Conservation (phyloP, 1,139 yeast species). For the Taphrina confusa region DNA sequence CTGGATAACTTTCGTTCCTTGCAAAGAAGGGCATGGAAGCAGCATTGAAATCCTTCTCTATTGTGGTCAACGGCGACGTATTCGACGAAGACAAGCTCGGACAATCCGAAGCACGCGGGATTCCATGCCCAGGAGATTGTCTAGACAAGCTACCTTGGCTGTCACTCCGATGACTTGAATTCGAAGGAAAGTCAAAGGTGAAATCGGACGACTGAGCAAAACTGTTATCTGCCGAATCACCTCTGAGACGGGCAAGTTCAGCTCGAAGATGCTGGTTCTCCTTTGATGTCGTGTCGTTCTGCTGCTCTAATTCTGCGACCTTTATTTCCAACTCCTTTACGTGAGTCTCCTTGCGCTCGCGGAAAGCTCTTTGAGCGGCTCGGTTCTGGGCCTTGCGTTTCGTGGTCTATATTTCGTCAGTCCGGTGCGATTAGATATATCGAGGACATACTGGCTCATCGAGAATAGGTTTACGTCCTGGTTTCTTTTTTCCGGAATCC, state of each 20-base stretch:
- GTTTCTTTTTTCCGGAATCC: slow-evolving; percentile 45
- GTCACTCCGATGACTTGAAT: neutral
- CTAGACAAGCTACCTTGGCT: neutral
- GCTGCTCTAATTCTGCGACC: slow-evolving; percentile 54
- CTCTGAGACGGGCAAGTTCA: slow-evolving; percentile 6
- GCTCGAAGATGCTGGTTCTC: slow-evolving; percentile 20
- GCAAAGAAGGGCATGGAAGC: slow-evolving; percentile 26
- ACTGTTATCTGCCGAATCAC: neutral
- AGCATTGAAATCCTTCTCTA: slow-evolving; percentile 25
- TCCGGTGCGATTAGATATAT: neutral
- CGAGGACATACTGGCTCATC: slow-evolving; percentile 48
- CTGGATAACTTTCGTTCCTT: slow-evolving; percentile 1
- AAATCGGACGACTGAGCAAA: slow-evolving; percentile 15
- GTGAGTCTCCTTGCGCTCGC: slow-evolving; percentile 71
- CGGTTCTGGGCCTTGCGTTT: slow-evolving; percentile 90
- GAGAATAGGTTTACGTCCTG: slow-evolving; percentile 74
- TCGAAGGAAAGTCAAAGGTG: slow-evolving; percentile 5
- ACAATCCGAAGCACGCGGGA: neutral
- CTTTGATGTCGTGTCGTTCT: slow-evolving; percentile 1
- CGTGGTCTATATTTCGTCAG: slow-evolving; percentile 2
- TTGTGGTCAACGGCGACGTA: slow-evolving; percentile 19
- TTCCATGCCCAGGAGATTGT: neutral
- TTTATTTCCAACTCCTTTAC: slow-evolving; percentile 58
- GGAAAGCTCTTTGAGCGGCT: slow-evolving; percentile 91
- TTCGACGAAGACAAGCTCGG: slow-evolving; percentile 24